A percentile compares a stretch with the other conserved stretches of the same genome.
These are phyloP conservation scores for Penicillium sp. DNA, from an alignment of 2,329 filamentous ascomycete genomes.

Conservation along the genomic window DNA sequence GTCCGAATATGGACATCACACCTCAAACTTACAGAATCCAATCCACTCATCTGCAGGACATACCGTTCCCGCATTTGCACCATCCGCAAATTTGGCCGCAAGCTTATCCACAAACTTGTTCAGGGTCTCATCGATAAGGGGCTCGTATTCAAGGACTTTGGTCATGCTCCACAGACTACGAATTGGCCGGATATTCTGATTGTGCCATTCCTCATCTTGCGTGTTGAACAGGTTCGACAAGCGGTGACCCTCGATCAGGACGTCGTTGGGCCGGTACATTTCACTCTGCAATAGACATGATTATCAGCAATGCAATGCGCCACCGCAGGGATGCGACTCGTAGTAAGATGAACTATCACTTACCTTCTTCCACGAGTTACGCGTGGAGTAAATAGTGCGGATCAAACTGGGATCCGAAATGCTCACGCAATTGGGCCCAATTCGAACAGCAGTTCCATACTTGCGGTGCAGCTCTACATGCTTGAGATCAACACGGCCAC, in stretches of 20 bases:
- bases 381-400: slow-evolving; percentile 35
- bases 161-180: slow-evolving; percentile 27
- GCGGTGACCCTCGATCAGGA: slow-evolving; percentile 25
- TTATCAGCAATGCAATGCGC: slow-evolving; percentile 1
- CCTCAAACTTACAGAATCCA: slow-evolving; percentile 17
- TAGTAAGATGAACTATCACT: background rate
- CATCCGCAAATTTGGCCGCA: slow-evolving; percentile 19
- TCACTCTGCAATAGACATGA: slow-evolving; percentile 22
- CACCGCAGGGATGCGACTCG: background rate
- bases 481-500: slow-evolving; percentile 15
- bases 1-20: background rate
- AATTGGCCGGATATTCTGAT: slow-evolving; percentile 24
- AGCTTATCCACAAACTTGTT: slow-evolving; percentile 25
- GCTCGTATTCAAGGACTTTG: slow-evolving; percentile 27
- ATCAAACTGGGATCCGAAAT: slow-evolving; percentile 41
- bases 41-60: slow-evolving; percentile 22
- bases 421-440: slow-evolving; percentile 42
- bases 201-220: slow-evolving; percentile 29
- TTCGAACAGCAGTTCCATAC: slow-evolving; percentile 42
- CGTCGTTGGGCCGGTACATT: slow-evolving; percentile 29
- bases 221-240: slow-evolving; percentile 27
- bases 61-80: slow-evolving; percentile 14
- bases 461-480: slow-evolving; percentile 34
- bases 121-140: slow-evolving; percentile 27
- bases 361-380: slow-evolving; percentile 24